A percentile compares a stretch with the other conserved stretches of the same genome.
Conservation (phyloP, 2,329 filamentous ascomycete species). For the Ophidiomyces ophidiicola region DNA sequence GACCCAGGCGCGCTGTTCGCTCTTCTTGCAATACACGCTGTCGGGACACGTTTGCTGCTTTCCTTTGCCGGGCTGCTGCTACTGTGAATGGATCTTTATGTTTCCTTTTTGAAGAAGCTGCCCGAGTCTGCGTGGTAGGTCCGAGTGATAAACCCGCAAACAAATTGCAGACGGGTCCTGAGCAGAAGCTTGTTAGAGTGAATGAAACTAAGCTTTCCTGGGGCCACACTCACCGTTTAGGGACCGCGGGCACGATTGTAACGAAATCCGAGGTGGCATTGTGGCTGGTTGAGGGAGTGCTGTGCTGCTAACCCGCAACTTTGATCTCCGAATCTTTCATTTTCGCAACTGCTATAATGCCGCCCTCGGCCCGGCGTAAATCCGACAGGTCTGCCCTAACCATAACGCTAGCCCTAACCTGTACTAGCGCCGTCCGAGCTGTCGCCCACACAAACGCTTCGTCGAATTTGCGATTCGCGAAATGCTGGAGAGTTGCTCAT, state of each 20-base stretch:
- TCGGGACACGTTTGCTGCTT: slow-evolving; percentile 67
- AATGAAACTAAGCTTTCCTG: background rate
- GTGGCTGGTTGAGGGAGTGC: too few relatives aligned
- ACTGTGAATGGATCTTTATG: slow-evolving; percentile 63
- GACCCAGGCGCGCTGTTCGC: slow-evolving; percentile 54
- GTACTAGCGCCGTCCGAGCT: slow-evolving; percentile 3
- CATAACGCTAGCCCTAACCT: background rate
- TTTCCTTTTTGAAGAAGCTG: slow-evolving; percentile 42
- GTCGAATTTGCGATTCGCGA: slow-evolving; percentile 7
- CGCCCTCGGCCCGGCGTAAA: too few relatives aligned
- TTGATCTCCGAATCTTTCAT: background rate
- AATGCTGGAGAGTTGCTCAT: slow-evolving; percentile 12
- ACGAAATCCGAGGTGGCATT: slow-evolving; percentile 58
- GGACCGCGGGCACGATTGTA: slow-evolving; percentile 47
- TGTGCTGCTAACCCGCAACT: too few relatives aligned
- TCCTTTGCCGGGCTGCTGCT: slow-evolving; percentile 70
- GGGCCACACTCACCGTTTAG: slow-evolving; percentile 44
- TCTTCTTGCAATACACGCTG: slow-evolving; percentile 56
- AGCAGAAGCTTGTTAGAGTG: slow-evolving; percentile 1
- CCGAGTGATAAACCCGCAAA: slow-evolving; percentile 43
- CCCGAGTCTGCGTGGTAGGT: slow-evolving; percentile 43
- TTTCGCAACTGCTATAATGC: slow-evolving; percentile 4
- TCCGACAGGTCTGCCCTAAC: slow-evolving; percentile 15
- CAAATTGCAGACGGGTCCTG: slow-evolving; percentile 25
- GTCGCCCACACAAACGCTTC: slow-evolving; percentile 12